A percentile compares a stretch with the other conserved stretches of the same genome.
phyloP scores from a whole-genome alignment of 2,329 filamentous ascomycete genomes.

The Diaporthe amygdali region DNA sequence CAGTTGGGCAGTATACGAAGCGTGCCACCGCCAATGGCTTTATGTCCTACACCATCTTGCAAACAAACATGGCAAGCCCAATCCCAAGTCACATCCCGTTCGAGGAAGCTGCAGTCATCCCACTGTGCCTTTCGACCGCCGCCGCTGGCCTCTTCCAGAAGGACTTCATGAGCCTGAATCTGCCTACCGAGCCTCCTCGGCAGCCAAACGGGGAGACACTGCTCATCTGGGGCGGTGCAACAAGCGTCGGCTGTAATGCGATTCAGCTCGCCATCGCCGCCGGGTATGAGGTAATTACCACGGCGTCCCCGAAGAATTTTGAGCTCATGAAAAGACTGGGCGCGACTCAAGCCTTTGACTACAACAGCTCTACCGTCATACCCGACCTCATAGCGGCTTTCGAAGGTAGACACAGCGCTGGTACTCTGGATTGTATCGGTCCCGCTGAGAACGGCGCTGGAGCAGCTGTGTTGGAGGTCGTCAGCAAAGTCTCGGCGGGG shows the following conservation, averaged over 20 bases:
- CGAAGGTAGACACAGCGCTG: background rate
- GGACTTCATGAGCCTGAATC: constrained; percentile 28
- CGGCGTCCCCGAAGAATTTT: constrained; percentile 43
- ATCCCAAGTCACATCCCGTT: constrained; percentile 34
- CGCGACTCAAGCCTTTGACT: constrained; percentile 44
- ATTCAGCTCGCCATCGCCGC: constrained; percentile 47
- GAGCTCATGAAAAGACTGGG: constrained; percentile 42
- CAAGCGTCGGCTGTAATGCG: constrained; percentile 47
- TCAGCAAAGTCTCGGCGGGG: background rate
- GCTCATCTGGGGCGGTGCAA: constrained; percentile 54
- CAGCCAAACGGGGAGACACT: constrained; percentile 26
- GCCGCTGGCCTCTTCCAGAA: constrained; percentile 31
- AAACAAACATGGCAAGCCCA: background rate
- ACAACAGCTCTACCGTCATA: constrained; percentile 34
- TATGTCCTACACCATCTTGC: constrained; percentile 29
- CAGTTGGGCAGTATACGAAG: constrained; percentile 21
- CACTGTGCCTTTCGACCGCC: constrained; percentile 34
- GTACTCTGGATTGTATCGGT: background rate
- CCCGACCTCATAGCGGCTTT: constrained; percentile 20
- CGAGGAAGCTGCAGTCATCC: constrained; percentile 32
- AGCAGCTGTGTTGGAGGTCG: background rate
- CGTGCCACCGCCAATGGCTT: constrained; percentile 23
- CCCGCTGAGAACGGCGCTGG: background rate
- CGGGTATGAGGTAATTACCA: constrained; percentile 48
- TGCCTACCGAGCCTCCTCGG: background rate